Evolutionary conservation across 345 rosid genomes (phyloP).

Genomic region (Aquilaria yunnanensis): DNA sequence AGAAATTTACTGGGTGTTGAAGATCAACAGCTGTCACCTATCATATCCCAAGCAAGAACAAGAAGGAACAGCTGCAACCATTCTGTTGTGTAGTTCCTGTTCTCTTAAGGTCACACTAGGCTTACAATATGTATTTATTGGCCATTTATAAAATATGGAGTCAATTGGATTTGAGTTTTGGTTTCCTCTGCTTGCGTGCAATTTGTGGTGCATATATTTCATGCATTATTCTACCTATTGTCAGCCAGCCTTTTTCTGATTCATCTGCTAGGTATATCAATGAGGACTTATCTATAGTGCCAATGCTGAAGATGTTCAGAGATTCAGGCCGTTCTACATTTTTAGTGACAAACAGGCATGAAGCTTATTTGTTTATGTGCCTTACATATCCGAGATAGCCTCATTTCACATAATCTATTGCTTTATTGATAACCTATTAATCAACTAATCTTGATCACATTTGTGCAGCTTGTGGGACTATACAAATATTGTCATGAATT

Average conservation of each 20-base stretch:
- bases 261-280: constrained; percentile 59
- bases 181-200: neutral
- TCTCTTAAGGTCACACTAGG: too few species aligned
- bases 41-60: too few species aligned
- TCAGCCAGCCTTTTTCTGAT: neutral
- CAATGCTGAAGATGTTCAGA: constrained; percentile 86
- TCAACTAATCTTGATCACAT: constrained; percentile 8
- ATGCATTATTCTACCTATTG: too few species aligned
- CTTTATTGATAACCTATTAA: neutral
- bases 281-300: constrained; percentile 69
- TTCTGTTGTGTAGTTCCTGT: too few species aligned
- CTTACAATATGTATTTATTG: too few species aligned
- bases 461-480: constrained; percentile 97
- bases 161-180: neutral
- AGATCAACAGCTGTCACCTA: too few species aligned
- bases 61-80: too few species aligned
- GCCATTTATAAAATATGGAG: too few species aligned
- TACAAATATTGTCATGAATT: constrained; percentile 92
- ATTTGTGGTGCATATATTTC: neutral
- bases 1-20: too few species aligned
- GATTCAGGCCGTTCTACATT: constrained; percentile 91
- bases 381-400: neutral
- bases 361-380: neutral
- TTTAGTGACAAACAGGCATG: constrained; percentile 95
- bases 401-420: neutral